Evolutionary conservation across 169 alveolate genomes (phyloP), one percentile per base, ranked within the genome.

Genomic region (Condylostoma magnum): DNA sequence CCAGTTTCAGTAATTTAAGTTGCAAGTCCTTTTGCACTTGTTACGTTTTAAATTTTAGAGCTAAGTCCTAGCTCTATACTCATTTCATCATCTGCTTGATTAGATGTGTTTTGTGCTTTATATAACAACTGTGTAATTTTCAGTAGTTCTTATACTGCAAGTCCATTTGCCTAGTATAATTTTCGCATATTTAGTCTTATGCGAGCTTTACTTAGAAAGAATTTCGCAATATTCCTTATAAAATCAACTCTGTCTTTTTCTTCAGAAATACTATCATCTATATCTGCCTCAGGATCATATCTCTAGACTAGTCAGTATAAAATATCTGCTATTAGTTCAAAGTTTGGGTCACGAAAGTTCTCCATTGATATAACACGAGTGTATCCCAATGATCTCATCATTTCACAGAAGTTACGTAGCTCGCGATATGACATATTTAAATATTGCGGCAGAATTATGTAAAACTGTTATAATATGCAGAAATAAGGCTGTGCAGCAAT

Each of bases 401-500:
- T 83, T 84, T 94, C 97, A 70, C 96, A 90, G 84, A 94, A 94
- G 82, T 91, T 91, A 36, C 96, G 90, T 1, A 94, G 82, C 75
- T 94, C 97, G 41, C 97, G 77, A 70, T 69, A 94, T 51, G 96
- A 87, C 97, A 94, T 94, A 58, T 86, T 31, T 72, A 46, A 43
- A 37, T 69, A 31, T 50, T 30, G 52, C 48, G 48, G 15, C 20
- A 15, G 48, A 41, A 41, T 10, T 10, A 10, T 15, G 15, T 41
- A 15, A 41, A 41, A 41, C 48, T 41, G n/a, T n/a, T n/a, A n/a
- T n/a, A n/a, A n/a, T n/a, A n/a, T n/a, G n/a, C n/a, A n/a, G n/a
- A n/a, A n/a, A n/a, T n/a, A n/a, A n/a, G n/a, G n/a, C n/a, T n/a
- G n/a, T n/a, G n/a, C n/a, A n/a, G n/a, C n/a, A n/a, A n/a, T n/a